Percentiles rank a stretch among this genome's conserved stretches.
phyloP scores from a whole-genome alignment of 495 filamentous ascomycete species.

The Neurospora sublineolata region DNA sequence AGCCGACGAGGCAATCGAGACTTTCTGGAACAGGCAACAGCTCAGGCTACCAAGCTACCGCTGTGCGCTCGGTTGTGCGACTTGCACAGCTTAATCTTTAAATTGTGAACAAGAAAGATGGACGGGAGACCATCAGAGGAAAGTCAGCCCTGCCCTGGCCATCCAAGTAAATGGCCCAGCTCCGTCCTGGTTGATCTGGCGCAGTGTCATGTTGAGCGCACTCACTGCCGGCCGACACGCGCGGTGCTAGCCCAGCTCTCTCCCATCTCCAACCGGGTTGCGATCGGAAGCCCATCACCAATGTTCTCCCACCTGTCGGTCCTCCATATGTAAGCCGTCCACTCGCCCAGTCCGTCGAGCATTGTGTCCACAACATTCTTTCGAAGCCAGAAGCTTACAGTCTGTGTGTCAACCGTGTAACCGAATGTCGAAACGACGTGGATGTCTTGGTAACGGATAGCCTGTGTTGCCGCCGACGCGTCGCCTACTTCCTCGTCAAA shows the following conservation, averaged over 20 bases:
- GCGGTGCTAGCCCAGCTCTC: background rate
- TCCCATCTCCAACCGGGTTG: background rate
- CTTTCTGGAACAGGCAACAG: background rate
- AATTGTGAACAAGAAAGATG: background rate
- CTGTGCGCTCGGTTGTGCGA: background rate
- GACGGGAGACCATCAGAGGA: background rate
- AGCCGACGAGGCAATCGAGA: background rate
- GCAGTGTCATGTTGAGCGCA: background rate
- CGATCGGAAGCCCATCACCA: background rate
- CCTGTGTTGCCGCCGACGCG: background rate
- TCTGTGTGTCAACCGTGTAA: slow-evolving; percentile 9
- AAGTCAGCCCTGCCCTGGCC: background rate
- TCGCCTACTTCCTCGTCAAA: slow-evolving; percentile 11
- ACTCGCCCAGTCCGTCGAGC: slow-evolving; percentile 8
- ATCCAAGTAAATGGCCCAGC: background rate
- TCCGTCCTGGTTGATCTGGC: background rate
- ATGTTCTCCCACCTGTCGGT: slow-evolving; percentile 1
- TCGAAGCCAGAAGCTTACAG: slow-evolving; percentile 19
- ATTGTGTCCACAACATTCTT: slow-evolving; percentile 18
- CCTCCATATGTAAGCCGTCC: slow-evolving; percentile 18
- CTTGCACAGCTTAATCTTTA: background rate
- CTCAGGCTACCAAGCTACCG: background rate
- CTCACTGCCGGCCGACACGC: background rate
- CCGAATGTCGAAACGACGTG: slow-evolving; percentile 16
- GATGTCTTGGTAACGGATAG: slow-evolving; percentile 10